Evolutionary conservation across 176 grass and related monocot genomes (phyloP), one percentile per base, ranked within the genome.

Genomic region (Sorghum bicolor): DNA sequence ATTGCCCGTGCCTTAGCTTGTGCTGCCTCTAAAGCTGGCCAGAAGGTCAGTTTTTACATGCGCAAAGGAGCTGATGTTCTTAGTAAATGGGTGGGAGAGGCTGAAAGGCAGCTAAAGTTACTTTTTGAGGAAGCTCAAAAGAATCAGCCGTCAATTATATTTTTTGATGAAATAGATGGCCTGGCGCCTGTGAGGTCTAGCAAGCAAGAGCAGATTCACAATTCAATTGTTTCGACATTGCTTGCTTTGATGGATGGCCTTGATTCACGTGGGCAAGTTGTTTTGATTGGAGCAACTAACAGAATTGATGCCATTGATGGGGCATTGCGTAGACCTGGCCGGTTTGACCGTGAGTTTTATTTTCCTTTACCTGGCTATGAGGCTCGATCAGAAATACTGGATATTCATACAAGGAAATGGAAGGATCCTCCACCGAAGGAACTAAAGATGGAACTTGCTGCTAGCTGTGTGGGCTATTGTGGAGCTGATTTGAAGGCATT

Each of bases 151-250:
- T 95, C 97, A 65, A 99, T 99, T 75, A 99, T 99, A 79, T 99
- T 99, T 82, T 99, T 99, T 72, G 97, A 99, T 62, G 97, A 99
- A 87, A 99, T 99, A 83, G 97, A 99, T 91, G 97, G 97, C 25
- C 80, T 99, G 82, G 97, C 97, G 72, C 97, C 97, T 83, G 97
- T 99, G 77, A 99, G 97, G 82, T 99, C 97, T 48, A 99, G 97
- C 91, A 99, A 99, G 81, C 97, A 99, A 89, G 97, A 99, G 64
- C 97, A 99, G 79, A 99, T 99, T 83, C 97, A 99, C 63, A 99
- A 99, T 89, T 99, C 97, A 80, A 99, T 99, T 75, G 97, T 99
- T 64, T 99, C 97, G 12, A 99, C 97, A 74, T 88, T 99, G 81
- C 97, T 99, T 83, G 97, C 97, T 66, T 90, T 99, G 80, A 99